phyloP scores from a whole-genome alignment of 129 eudicot species.

The Flaveria trinervia region DNA sequence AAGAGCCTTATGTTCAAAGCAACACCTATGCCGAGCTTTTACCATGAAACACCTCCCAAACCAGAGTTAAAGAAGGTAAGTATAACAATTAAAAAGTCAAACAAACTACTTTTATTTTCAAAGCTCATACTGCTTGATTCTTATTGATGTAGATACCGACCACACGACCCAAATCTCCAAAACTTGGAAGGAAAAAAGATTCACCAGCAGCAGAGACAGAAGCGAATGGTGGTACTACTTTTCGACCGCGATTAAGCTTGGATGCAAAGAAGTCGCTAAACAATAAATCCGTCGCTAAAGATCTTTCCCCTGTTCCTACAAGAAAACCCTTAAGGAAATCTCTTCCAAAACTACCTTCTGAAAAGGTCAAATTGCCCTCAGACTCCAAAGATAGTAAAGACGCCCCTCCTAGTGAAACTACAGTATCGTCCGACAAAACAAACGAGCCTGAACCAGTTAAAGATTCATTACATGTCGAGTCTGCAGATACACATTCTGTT shows the following conservation, averaged over 20 bases:
- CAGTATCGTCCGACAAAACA: conserved; percentile 34
- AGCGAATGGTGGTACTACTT: conserved; percentile 39
- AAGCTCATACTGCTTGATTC: neutral
- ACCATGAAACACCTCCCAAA: conserved; percentile 92
- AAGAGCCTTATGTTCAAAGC: conserved; percentile 93
- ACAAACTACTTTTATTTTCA: conserved; percentile 3
- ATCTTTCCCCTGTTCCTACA: conserved; percentile 39
- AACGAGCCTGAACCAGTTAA: conserved; percentile 34
- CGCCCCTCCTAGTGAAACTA: conserved; percentile 21
- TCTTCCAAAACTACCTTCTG: conserved; percentile 86
- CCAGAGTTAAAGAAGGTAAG: conserved; percentile 89
- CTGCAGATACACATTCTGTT: conserved; percentile 23
- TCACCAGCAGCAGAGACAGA: conserved; percentile 46
- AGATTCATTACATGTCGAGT: conserved; percentile 28
- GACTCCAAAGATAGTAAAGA: conserved; percentile 46
- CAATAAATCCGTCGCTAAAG: conserved; percentile 45
- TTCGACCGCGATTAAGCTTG: conserved; percentile 70
- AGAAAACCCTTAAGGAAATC: conserved; percentile 82
- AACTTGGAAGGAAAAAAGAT: conserved; percentile 79
- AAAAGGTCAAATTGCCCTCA: conserved; percentile 50
- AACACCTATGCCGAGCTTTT: conserved; percentile 96
- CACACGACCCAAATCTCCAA: conserved; percentile 88
- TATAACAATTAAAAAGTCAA: conserved; percentile 12
- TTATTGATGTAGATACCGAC: conserved; percentile 75
- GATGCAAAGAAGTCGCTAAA: conserved; percentile 54